A percentile compares a stretch with the other conserved stretches of the same genome.
Conservation (phyloP, 2,329 filamentous ascomycete species). For the Aspergillus aculeatinus region DNA sequence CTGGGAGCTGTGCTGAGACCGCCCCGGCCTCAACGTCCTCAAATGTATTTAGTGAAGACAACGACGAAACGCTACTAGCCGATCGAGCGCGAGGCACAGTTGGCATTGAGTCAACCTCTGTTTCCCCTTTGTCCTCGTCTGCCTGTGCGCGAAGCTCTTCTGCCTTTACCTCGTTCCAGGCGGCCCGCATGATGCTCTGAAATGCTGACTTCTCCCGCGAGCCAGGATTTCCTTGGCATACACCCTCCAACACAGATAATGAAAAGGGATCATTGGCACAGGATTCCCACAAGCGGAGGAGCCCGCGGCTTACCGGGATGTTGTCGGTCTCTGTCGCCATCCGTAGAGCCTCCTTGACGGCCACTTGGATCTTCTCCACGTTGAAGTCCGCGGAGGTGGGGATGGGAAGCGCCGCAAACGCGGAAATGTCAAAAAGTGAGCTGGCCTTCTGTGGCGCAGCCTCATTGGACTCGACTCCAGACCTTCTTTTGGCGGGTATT, state of each 20-base stretch:
- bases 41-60: slow-evolving; percentile 43
- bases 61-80: slow-evolving; percentile 35
- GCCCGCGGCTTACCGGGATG: slow-evolving; percentile 27
- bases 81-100: slow-evolving; percentile 23
- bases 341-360: slow-evolving; percentile 28
- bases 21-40: slow-evolving; percentile 32
- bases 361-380: slow-evolving; percentile 28
- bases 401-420: slow-evolving; percentile 21
- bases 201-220: slow-evolving; percentile 29
- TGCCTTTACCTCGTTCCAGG: slow-evolving; percentile 23
- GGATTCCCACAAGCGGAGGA: slow-evolving; percentile 30
- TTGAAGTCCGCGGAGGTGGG: slow-evolving; percentile 27
- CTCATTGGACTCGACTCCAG: slow-evolving; percentile 23
- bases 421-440: slow-evolving; percentile 18
- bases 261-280: slow-evolving; percentile 32
- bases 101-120: slow-evolving; percentile 7
- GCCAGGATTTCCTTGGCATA: slow-evolving; percentile 28
- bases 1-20: slow-evolving; percentile 12
- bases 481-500: slow-evolving; percentile 43
- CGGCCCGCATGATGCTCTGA: slow-evolving; percentile 31
- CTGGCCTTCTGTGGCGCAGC: slow-evolving; percentile 11
- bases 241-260: slow-evolving; percentile 31
- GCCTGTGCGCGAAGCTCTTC: slow-evolving; percentile 12
- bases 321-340: slow-evolving; percentile 31
- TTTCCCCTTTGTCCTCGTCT: neutral